These are phyloP conservation scores for Aspergillus oerlinghausenensis DNA, from an alignment of 2,329 filamentous ascomycete species.

Conservation along the genomic window DNA sequence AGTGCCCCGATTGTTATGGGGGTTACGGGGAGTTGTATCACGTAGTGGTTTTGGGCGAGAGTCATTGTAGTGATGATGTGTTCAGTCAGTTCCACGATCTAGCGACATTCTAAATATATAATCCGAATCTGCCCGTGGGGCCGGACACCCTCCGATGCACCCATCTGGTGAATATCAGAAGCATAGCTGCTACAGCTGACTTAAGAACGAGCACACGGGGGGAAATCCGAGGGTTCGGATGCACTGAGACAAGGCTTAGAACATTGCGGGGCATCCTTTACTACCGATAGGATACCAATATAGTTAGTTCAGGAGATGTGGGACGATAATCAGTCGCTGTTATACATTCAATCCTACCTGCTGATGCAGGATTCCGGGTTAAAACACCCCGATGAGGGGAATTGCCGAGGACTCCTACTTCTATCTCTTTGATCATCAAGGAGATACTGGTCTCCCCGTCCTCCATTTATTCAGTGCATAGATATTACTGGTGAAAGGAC, in stretches of 20 bases:
- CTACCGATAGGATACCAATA: neutral
- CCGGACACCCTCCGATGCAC: neutral
- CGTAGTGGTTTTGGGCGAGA: slow-evolving; percentile 20
- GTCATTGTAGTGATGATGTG: slow-evolving; percentile 7
- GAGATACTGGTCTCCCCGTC: too few species aligned
- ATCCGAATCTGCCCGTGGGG: too few species aligned
- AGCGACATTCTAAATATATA: neutral
- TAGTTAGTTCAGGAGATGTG: neutral
- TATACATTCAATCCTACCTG: neutral
- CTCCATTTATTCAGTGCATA: too few species aligned
- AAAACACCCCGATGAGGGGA: neutral
- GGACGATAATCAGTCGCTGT: neutral
- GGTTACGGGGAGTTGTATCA: slow-evolving; percentile 28
- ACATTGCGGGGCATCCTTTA: neutral
- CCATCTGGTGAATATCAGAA: neutral
- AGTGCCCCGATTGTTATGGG: slow-evolving; percentile 14
- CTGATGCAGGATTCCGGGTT: neutral
- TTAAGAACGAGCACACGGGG: neutral
- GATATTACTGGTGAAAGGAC: neutral
- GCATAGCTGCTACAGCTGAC: too few species aligned
- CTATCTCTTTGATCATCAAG: too few species aligned
- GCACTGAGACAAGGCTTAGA: neutral
- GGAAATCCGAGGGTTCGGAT: neutral
- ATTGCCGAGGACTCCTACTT: neutral
- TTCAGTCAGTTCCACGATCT: neutral